Evolutionary conservation across 106 monocot species (phyloP).

Genomic region (Platanthera zijinensis): DNA sequence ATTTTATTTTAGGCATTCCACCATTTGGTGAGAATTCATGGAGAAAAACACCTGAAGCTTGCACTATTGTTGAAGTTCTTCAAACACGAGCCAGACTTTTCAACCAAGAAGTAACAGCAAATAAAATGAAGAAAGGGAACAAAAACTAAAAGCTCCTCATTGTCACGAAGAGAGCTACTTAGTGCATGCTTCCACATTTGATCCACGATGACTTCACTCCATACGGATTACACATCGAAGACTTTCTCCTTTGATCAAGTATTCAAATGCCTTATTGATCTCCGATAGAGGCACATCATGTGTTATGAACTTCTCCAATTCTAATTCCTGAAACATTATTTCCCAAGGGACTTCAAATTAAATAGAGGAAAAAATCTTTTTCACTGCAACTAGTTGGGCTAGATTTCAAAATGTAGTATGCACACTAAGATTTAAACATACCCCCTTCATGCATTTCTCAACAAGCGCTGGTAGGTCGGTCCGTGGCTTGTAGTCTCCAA

Average conservation of each 20-base stretch:
- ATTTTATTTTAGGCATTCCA: too few relatives aligned
- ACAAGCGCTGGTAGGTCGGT: conserved; percentile 27
- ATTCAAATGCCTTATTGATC: conserved; percentile 43
- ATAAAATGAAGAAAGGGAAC: too few relatives aligned
- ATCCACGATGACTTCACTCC: conserved; percentile 3
- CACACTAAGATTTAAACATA: conserved; percentile 7
- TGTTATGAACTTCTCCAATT: conserved; percentile 48
- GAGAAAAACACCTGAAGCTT: too few relatives aligned
- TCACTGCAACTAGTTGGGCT: background rate
- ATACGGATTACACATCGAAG: conserved; percentile 36
- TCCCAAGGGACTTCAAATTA: background rate
- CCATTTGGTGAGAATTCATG: too few relatives aligned
- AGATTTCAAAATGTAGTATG: background rate
- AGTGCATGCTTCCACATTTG: too few relatives aligned
- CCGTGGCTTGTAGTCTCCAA: conserved; percentile 44
- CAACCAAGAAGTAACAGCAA: too few relatives aligned
- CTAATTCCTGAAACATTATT: conserved; percentile 22
- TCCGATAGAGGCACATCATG: conserved; percentile 28
- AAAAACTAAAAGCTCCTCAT: too few relatives aligned
- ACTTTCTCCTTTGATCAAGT: conserved; percentile 24
- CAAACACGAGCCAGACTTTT: too few relatives aligned
- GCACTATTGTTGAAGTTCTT: too few relatives aligned
- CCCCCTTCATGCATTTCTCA: conserved; percentile 42
- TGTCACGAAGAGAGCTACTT: too few relatives aligned
- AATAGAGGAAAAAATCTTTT: background rate